These are phyloP conservation scores for Phallus indusiatus DNA, from an alignment of 768 basidiomycete species.

Conservation along the genomic window DNA sequence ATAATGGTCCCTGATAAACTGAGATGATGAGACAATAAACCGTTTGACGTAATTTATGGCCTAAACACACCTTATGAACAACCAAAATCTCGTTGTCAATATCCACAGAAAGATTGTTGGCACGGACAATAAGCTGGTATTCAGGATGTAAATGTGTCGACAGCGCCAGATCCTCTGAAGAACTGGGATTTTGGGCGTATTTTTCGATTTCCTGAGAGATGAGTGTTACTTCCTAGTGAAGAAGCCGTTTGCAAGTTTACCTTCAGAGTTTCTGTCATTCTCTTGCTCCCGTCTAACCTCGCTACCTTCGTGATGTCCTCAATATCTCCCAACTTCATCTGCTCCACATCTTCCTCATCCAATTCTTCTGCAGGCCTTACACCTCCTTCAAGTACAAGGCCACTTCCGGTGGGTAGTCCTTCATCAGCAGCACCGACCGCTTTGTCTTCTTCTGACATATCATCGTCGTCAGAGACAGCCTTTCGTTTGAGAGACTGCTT, in stretches of 20 bases:
- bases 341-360: constrained; percentile 86
- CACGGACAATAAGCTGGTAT: constrained; percentile 92
- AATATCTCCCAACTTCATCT: constrained; percentile 81
- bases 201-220: constrained; percentile 73
- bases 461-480: constrained; percentile 39
- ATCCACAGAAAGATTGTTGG: constrained; percentile 96
- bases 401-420: constrained; percentile 34
- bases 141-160: constrained; percentile 88
- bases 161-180: constrained; percentile 66
- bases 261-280: constrained; percentile 79
- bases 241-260: constrained; percentile 27
- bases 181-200: constrained; percentile 71
- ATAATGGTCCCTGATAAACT: constrained; percentile 99
- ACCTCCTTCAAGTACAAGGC: constrained; percentile 76
- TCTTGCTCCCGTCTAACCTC: constrained; percentile 78
- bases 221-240: background rate
- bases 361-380: constrained; percentile 92
- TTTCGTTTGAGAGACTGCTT: constrained; percentile 47
- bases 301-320: constrained; percentile 86
- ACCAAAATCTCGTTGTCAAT: constrained; percentile 96
- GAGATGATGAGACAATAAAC: constrained; percentile 7
- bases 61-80: constrained; percentile 73
- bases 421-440: constrained; percentile 28
- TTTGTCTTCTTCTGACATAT: constrained; percentile 42
- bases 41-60: background rate